Conservation (phyloP, 2,329 filamentous ascomycete genomes). For the Cladosporium velox region DNA sequence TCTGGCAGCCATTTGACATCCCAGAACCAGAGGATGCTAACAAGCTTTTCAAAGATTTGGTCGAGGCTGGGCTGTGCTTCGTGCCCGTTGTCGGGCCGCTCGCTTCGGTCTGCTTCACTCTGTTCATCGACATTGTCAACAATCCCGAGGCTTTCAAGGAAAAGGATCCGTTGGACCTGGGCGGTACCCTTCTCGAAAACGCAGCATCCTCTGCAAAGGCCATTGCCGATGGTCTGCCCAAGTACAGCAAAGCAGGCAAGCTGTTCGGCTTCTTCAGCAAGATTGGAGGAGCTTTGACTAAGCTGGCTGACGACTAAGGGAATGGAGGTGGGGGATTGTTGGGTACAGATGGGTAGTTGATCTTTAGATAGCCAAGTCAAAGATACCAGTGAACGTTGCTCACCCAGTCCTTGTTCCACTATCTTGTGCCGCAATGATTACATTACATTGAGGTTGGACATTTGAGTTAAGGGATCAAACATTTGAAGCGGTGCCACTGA, state of each 20-base stretch:
- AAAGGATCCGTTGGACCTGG: not conserved
- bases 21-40: not conserved
- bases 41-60: not conserved
- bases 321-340: not conserved
- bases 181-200: not conserved
- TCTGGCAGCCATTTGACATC: not conserved
- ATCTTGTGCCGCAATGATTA: too few relatives aligned
- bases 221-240: constrained; percentile 1
- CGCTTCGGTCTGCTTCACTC: not conserved
- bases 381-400: not conserved
- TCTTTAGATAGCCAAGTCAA: not conserved
- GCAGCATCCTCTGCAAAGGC: not conserved
- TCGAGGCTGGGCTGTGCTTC: constrained; percentile 1
- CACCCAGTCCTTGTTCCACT: not conserved
- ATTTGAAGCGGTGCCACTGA: too few relatives aligned
- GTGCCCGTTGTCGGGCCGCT: not conserved
- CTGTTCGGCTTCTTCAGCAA: not conserved
- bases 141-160: not conserved
- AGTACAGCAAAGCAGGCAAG: not conserved
- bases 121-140: not conserved
- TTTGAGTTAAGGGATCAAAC: too few relatives aligned
- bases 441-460: too few relatives aligned
- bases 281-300: not conserved
- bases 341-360: not conserved
- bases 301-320: not conserved